Conservation (phyloP, 176 grass and related monocot species). For the Typha latifolia region DNA sequence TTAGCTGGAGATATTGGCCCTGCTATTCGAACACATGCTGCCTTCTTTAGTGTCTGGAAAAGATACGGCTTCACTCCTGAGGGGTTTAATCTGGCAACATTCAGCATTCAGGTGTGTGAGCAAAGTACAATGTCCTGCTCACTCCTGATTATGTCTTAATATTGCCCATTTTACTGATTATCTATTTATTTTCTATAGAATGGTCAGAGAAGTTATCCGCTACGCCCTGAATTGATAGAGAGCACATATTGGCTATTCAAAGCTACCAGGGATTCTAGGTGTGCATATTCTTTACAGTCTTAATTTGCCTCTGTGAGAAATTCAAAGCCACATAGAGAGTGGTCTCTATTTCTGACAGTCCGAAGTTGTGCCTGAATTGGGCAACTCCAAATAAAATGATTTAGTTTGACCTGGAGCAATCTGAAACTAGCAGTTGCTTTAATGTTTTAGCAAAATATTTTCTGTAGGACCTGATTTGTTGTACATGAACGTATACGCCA, state of each 20-base stretch:
- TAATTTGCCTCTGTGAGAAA: background rate
- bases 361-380: no score
- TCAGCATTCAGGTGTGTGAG: slow-evolving; percentile 55
- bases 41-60: slow-evolving; percentile 98
- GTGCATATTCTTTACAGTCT: slow-evolving; percentile 27
- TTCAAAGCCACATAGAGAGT: background rate
- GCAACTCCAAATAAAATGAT: no score
- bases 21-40: slow-evolving; percentile 93
- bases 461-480: no score
- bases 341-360: no score
- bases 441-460: no score
- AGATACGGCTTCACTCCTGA: slow-evolving; percentile 96
- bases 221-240: slow-evolving; percentile 93
- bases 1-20: slow-evolving; percentile 96
- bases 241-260: slow-evolving; percentile 98
- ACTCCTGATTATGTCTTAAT: slow-evolving; percentile 8
- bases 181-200: slow-evolving; percentile 31
- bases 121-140: slow-evolving; percentile 1
- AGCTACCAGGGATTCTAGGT: slow-evolving; percentile 96
- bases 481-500: no score
- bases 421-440: no score
- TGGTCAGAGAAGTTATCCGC: slow-evolving; percentile 84
- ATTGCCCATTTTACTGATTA: background rate
- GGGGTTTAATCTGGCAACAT: slow-evolving; percentile 93
- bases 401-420: no score